Base-by-base conservation (phyloP, 2,329 filamentous ascomycete species). In the Hortaea werneckii region DNA sequence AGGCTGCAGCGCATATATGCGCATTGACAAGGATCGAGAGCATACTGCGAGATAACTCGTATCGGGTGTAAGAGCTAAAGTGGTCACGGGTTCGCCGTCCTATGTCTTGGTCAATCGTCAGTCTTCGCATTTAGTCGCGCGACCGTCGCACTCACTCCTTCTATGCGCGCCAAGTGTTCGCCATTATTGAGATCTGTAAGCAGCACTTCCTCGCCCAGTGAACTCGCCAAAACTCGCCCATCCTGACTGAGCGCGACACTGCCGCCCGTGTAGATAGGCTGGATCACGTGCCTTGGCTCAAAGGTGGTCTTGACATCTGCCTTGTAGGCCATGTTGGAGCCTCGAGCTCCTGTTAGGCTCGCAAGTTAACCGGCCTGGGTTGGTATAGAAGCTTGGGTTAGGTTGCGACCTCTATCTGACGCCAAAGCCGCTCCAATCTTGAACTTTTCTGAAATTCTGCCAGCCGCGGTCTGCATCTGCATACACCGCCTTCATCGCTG, bases 1-100 rank as follows among this genome's bases (percentile, higher is more conserved):
- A 27, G 74, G 70, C 43, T 76, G 75, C 27, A 98, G 73, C 12
- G 83, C 70, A 68, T 87, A 96, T 54, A 96, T 88, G 61, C 86
- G 84, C 88, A 96, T 94, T 5, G 88, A 89, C 45, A 95, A 75
- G n/a, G 90, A 96, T 55, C 90, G 82, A 12, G 92, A 98, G 70
- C 89, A 96, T 55, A 94, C 72, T 53, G 95, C 81, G 45, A 96
- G 77, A 65, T 95, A 87, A 27, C 87, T 88, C 6, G 82, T 87
- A 50, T 85, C 87, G 0, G 89, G 88, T 0, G 90, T 94, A 55
- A 98, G 84, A 87, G 55, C 41, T 37, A 92, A 64, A 3, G 84
- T 85, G 29, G 87, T 92, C 50, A 94, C 83, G 11, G 77, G 66
- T 64, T 94, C 87, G 48, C 72, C 73, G 57, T 77, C 73, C 70